Evolutionary conservation across 768 basidiomycete genomes (phyloP).

Genomic region (Lentinus tigrinus): DNA sequence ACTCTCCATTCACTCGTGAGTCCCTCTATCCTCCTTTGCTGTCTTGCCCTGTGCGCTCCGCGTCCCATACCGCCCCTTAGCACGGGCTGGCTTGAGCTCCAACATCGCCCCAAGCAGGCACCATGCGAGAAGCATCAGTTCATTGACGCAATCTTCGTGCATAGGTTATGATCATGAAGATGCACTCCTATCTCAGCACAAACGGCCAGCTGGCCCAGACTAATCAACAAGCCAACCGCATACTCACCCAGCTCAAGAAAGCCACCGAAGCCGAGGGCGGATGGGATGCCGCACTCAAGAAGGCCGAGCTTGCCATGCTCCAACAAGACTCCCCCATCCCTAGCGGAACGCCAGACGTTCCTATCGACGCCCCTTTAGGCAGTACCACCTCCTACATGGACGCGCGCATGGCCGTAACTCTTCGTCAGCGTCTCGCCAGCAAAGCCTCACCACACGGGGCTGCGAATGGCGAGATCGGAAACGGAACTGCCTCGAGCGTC

Average conservation of each 20-base stretch:
- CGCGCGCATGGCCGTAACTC: conserved; percentile 45
- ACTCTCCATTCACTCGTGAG: conserved; percentile 81
- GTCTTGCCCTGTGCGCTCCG: conserved; percentile 9
- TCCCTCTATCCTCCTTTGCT: conserved; percentile 16
- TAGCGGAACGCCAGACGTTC: conserved; percentile 41
- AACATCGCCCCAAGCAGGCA: background rate
- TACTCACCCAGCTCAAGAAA: conserved; percentile 45
- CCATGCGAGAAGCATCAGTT: background rate
- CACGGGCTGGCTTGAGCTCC: too few species aligned
- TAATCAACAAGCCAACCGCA: conserved; percentile 42
- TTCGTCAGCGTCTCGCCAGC: conserved; percentile 53
- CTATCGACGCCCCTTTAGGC: conserved; percentile 34
- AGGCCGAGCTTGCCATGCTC: conserved; percentile 40
- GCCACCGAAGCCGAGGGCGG: conserved; percentile 58
- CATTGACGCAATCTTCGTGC: background rate
- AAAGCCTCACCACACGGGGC: background rate
- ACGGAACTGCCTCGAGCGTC: background rate
- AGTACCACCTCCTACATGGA: conserved; percentile 54
- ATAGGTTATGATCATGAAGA: conserved; percentile 88
- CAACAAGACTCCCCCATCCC: conserved; percentile 15
- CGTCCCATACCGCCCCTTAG: too few species aligned
- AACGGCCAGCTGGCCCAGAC: conserved; percentile 79
- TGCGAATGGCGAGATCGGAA: background rate
- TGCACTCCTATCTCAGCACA: conserved; percentile 89
- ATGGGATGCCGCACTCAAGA: conserved; percentile 58